phyloP scores from a whole-genome alignment of 2,329 filamentous ascomycete genomes.

The Phyllosticta citribraziliensis region DNA sequence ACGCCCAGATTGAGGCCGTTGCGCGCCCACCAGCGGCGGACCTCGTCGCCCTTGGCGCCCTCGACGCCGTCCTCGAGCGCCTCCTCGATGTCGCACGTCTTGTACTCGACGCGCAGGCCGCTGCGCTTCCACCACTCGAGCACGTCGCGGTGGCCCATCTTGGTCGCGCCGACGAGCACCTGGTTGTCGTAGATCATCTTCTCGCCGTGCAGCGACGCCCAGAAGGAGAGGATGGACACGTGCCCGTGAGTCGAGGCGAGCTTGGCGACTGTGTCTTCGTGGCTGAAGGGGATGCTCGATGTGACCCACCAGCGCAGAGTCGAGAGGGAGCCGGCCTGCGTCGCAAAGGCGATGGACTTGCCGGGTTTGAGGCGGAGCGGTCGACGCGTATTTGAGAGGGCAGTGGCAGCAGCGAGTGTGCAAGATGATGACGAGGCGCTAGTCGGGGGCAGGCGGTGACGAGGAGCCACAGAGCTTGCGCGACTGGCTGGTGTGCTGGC shows the following conservation, averaged over 20 bases:
- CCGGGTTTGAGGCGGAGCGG: slow-evolving; percentile 62
- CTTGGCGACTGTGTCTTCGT: slow-evolving; percentile 73
- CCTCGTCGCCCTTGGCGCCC: slow-evolving; percentile 56
- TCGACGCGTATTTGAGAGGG: slow-evolving; percentile 8
- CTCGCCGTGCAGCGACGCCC: slow-evolving; percentile 64
- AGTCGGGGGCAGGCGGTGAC: not conserved
- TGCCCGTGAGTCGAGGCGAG: slow-evolving; percentile 79
- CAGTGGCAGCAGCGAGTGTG: slow-evolving; percentile 2
- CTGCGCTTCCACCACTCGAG: slow-evolving; percentile 87
- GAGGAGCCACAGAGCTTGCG: not conserved
- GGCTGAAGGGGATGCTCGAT: slow-evolving; percentile 66
- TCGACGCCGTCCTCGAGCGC: slow-evolving; percentile 79
- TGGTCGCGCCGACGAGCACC: slow-evolving; percentile 76
- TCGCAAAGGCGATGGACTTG: slow-evolving; percentile 72
- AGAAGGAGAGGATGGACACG: slow-evolving; percentile 72
- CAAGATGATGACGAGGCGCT: slow-evolving; percentile 7
- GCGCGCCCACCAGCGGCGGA: slow-evolving; percentile 77
- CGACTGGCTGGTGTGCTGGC: slow-evolving; percentile 6
- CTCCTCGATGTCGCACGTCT: slow-evolving; percentile 92
- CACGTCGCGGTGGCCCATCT: slow-evolving; percentile 73
- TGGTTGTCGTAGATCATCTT: slow-evolving; percentile 76
- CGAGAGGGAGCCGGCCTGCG: slow-evolving; percentile 68
- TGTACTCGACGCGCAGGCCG: slow-evolving; percentile 75
- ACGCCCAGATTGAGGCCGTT: slow-evolving; percentile 76
- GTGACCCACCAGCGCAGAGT: slow-evolving; percentile 83